Base-by-base conservation (phyloP, 176 grass and related monocot genomes). In the Cymbopogon citratus region DNA sequence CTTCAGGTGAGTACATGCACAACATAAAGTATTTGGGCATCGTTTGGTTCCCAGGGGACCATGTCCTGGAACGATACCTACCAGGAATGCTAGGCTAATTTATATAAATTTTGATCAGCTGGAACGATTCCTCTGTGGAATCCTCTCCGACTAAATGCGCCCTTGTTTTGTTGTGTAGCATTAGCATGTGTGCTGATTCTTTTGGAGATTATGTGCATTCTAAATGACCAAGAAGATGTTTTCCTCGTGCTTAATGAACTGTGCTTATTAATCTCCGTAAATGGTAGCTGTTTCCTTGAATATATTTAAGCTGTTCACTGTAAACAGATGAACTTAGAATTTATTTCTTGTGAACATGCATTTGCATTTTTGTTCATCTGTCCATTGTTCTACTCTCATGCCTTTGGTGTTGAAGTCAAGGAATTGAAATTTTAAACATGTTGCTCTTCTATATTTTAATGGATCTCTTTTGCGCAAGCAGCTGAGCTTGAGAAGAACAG, bases 401-500 rank as follows among this genome's bases (percentile, higher is more conserved):
- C 18, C 63, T 56, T 54, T 6, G 44, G 25, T 6, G 21, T 73
- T 66, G 26, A 83, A 57, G 14, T 78, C 0, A 8, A 77, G 23
- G 36, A 54, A 73, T 59, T 85, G 12, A 66, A 72, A 60, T 39
- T 56, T 34, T 52, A 72, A 71, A 72, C 34, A 73, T 86, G 15
- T 70, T 40, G n/a, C 33, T n/a, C 14, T 81, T 81, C 5, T 69
- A 7, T 57, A 69, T 70, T 56, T 35, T 88, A 36, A 81, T 77
- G 24, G 12, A 29, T 56, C 85, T 81, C 24, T 77, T 78, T 66
- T 71, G 60, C 85, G 71, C 34, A 40, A 75, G 80, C 89, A 99
- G 96, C 90, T 87, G 96, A 91, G 86, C 60, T 75, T 76, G 89
- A 99, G 75, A 99, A 91, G 78, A 87, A 74, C 33, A 91, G 77